A percentile compares a stretch with the other conserved stretches of the same genome.
Conservation (phyloP, 2,329 filamentous ascomycete species). For the Cryphonectria naterciae region DNA sequence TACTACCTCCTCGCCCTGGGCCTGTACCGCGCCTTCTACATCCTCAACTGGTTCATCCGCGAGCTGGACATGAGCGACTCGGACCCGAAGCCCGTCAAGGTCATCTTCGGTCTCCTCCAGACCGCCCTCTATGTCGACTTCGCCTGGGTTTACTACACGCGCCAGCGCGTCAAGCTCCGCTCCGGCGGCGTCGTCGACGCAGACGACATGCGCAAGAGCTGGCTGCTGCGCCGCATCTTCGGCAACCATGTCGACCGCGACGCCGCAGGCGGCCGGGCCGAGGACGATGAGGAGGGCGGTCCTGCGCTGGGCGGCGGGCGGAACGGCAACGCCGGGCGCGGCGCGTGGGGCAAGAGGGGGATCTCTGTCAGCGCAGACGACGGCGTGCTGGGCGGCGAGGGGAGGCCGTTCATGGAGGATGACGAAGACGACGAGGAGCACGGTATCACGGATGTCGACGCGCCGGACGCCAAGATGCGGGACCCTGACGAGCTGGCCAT, state of each 20-base stretch:
- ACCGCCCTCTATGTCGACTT: constrained; percentile 92
- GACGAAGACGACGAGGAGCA: constrained; percentile 49
- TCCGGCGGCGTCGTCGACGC: constrained; percentile 86
- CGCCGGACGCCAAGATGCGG: constrained; percentile 66
- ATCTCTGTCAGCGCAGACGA: constrained; percentile 71
- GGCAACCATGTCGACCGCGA: constrained; percentile 59
- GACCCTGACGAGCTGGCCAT: constrained; percentile 68
- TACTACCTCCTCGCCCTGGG: constrained; percentile 90
- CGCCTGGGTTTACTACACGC: constrained; percentile 93
- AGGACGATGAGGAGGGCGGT: constrained; percentile 63
- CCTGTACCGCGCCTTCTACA: constrained; percentile 85
- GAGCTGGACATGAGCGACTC: constrained; percentile 61
- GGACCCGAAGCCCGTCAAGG: constrained; percentile 70
- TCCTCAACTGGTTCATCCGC: constrained; percentile 86
- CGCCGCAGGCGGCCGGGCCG: constrained; percentile 48
- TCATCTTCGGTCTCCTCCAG: constrained; percentile 87
- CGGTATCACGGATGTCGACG: constrained; percentile 42
- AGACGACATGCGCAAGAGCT: constrained; percentile 84
- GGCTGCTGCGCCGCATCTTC: constrained; percentile 79
- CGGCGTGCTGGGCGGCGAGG: constrained; percentile 56
- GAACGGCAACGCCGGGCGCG: constrained; percentile 40
- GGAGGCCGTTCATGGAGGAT: constrained; percentile 42
- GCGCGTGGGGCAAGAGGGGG: constrained; percentile 66
- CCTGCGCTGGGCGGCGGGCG: constrained; percentile 47
- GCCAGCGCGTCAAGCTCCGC: constrained; percentile 91